phyloP scores from a whole-genome alignment of 2,329 filamentous ascomycete genomes.

The Ascochyta fabae region DNA sequence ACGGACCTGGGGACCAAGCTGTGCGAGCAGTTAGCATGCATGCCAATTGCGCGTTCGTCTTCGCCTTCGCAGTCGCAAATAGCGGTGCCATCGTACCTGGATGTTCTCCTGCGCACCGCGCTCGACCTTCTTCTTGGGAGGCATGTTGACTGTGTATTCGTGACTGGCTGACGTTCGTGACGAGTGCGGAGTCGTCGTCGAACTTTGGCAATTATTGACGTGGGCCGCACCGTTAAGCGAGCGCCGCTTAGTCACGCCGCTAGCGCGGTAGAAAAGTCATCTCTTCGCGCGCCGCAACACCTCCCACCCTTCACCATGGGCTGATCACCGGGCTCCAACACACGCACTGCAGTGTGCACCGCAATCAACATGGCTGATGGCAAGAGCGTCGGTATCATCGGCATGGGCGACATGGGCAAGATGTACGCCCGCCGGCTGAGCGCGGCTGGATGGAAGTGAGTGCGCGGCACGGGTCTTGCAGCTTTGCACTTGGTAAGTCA shows the following conservation, averaged over 20 bases:
- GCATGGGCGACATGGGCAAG: constrained; percentile 99
- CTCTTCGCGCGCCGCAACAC: constrained; percentile 23
- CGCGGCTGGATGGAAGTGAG: constrained; percentile 95
- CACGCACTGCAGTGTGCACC: constrained; percentile 30
- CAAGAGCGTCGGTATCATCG: constrained; percentile 90
- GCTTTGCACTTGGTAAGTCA: constrained; percentile 36
- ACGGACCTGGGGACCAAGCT: constrained; percentile 90
- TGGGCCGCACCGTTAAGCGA: constrained; percentile 19
- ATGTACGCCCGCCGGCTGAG: constrained; percentile 94
- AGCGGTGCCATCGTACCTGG: constrained; percentile 27
- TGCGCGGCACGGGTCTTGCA: constrained; percentile 29
- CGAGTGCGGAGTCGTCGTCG: constrained; percentile 14
- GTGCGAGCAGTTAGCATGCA: constrained; percentile 26
- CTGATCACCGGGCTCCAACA: constrained; percentile 35
- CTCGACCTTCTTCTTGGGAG: constrained; percentile 85
- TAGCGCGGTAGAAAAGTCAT: constrained; percentile 26
- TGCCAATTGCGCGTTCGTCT: neutral
- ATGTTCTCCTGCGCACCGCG: constrained; percentile 92
- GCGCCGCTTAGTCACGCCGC: constrained; percentile 17
- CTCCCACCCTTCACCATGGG: constrained; percentile 31
- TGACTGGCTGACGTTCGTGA: constrained; percentile 39
- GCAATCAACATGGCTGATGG: constrained; percentile 60
- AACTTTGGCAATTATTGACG: constrained; percentile 27
- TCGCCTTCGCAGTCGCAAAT: no score
- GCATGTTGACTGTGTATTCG: constrained; percentile 64